A percentile compares a stretch with the other conserved stretches of the same genome.
These are phyloP conservation scores for Trichophyton verrucosum DNA, from an alignment of 2,329 filamentous ascomycete species.

Conservation along the genomic window DNA sequence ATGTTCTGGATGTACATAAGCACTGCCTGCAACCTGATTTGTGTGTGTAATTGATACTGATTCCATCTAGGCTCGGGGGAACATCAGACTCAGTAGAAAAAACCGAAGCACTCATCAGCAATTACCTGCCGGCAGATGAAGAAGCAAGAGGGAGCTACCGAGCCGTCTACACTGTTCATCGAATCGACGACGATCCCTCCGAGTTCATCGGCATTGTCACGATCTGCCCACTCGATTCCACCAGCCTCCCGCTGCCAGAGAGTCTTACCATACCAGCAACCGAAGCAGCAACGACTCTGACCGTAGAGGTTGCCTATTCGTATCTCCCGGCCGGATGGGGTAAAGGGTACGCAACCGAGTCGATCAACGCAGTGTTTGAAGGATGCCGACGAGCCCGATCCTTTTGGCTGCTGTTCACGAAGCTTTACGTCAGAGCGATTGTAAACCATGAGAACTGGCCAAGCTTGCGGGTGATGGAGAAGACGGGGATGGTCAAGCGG, in stretches of 20 bases:
- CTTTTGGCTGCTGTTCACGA: neutral
- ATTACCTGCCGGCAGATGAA: neutral
- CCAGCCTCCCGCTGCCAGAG: neutral
- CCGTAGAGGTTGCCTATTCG: neutral
- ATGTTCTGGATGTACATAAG: neutral
- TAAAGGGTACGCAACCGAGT: constrained; percentile 1
- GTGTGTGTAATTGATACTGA: neutral
- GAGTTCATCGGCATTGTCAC: neutral
- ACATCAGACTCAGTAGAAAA: neutral
- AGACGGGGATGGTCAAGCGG: neutral
- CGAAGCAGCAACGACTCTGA: neutral
- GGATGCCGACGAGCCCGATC: neutral
- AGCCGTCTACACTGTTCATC: neutral
- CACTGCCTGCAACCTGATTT: too few relatives aligned
- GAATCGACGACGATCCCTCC: neutral
- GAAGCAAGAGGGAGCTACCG: neutral
- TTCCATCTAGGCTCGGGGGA: neutral
- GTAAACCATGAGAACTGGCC: neutral
- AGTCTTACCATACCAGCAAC: neutral
- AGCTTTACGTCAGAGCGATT: neutral
- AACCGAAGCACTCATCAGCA: neutral
- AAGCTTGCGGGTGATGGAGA: neutral
- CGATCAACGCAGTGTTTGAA: neutral
- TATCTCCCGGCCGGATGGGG: neutral
- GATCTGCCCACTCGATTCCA: neutral